These are phyloP conservation scores for Auriculariales sp. DNA, from an alignment of 768 basidiomycete species.

Conservation along the genomic window DNA sequence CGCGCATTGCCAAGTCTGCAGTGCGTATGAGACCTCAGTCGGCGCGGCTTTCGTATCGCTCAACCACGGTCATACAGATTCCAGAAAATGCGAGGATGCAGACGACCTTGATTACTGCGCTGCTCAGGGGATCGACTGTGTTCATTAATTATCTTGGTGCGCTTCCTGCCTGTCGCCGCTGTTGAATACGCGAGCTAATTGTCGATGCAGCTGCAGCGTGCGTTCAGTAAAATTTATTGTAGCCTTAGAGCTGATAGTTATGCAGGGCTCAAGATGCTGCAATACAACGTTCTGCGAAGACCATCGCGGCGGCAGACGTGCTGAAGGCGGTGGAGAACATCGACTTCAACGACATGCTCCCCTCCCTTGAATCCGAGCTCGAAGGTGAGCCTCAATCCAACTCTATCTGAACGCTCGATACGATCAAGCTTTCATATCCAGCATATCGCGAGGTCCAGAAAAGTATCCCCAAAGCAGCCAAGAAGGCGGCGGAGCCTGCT, in stretches of 20 bases:
- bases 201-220: slow-evolving; percentile 29
- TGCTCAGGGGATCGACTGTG: slow-evolving; percentile 81
- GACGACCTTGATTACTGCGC: slow-evolving; percentile 75
- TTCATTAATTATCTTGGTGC: slow-evolving; percentile 89
- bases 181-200: slow-evolving; percentile 3
- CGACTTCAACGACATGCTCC: slow-evolving; percentile 5
- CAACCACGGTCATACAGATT: slow-evolving; percentile 32
- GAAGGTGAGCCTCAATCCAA: slow-evolving; percentile 2
- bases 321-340: slow-evolving; percentile 42
- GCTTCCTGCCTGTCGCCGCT: slow-evolving; percentile 9
- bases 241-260: background rate
- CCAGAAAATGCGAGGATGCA: slow-evolving; percentile 78
- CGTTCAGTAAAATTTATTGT: slow-evolving; percentile 13
- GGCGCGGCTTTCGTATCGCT: background rate
- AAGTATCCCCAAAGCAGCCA: background rate
- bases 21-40: slow-evolving; percentile 27
- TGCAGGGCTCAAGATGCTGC: slow-evolving; percentile 80
- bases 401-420: background rate
- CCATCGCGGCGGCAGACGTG: slow-evolving; percentile 80
- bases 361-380: slow-evolving; percentile 4
- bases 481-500: background rate
- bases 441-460: slow-evolving; percentile 4
- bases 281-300: slow-evolving; percentile 69
- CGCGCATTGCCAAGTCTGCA: slow-evolving; percentile 71
- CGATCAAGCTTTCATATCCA: background rate